phyloP scores from a whole-genome alignment of 345 rosid genomes.

The Citrus mangshanensis region DNA sequence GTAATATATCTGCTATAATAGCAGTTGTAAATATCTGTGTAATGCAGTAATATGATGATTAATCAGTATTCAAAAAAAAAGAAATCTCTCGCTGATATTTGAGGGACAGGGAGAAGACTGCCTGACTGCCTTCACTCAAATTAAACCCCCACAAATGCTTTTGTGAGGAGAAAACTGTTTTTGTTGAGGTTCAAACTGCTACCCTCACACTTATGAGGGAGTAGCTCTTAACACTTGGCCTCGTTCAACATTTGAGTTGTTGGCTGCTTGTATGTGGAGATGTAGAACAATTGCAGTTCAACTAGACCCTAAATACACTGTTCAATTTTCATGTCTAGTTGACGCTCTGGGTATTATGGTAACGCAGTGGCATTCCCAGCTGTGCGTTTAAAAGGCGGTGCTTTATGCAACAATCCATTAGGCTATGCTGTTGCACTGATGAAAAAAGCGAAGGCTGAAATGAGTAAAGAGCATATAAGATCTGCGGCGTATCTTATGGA shows the following conservation, averaged over 20 bases:
- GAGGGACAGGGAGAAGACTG: no score
- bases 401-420: neutral
- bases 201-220: no score
- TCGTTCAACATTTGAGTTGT: conserved; percentile 12
- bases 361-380: conserved; percentile 33
- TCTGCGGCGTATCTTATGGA: neutral
- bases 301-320: conserved; percentile 4
- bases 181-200: no score
- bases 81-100: neutral
- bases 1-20: no score
- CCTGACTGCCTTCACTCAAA: no score
- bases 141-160: no score
- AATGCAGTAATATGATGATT: no score
- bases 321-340: conserved; percentile 1
- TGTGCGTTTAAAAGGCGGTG: conserved; percentile 19
- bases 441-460: neutral
- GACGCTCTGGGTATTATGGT: conserved; percentile 42
- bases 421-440: neutral
- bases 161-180: no score
- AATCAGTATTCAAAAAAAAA: no score
- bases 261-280: conserved; percentile 23
- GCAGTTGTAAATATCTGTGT: no score
- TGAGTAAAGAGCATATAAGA: neutral
- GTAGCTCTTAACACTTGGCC: no score
- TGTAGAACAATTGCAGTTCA: conserved; percentile 2